Conservation (phyloP, 345 rosid genomes). For the Salix dunnii region DNA sequence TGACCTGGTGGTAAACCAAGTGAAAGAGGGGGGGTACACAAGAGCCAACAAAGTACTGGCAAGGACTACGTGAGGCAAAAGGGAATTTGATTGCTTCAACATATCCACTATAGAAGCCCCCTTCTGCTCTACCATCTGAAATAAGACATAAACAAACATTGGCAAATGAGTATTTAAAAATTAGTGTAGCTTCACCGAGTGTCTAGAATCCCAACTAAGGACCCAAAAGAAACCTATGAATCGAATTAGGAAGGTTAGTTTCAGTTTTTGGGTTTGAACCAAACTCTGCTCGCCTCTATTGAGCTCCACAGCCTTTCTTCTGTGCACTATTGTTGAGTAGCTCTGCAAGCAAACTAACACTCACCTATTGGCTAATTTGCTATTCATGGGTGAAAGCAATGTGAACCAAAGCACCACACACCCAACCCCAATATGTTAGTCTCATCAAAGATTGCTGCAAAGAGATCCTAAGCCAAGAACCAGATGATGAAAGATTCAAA, state of each 20-base stretch:
- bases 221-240: too few relatives aligned
- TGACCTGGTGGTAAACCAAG: constrained; percentile 93
- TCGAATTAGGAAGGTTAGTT: too few relatives aligned
- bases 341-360: not conserved
- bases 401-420: not conserved
- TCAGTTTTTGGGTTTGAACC: too few relatives aligned
- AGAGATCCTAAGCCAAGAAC: not conserved
- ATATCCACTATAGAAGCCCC: constrained; percentile 43
- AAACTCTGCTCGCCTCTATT: too few relatives aligned
- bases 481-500: not conserved
- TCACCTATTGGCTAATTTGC: not conserved
- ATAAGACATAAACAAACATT: constrained; percentile 9
- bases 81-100: constrained; percentile 68
- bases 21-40: constrained; percentile 83
- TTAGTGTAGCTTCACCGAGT: not conserved
- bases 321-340: too few relatives aligned
- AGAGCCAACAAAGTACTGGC: constrained; percentile 90
- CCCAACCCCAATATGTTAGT: not conserved
- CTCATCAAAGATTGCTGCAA: not conserved
- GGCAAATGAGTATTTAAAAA: not conserved
- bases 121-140: constrained; percentile 36
- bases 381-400: not conserved
- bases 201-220: not conserved
- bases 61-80: constrained; percentile 81
- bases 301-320: too few relatives aligned